A percentile compares a stretch with the other conserved stretches of the same genome.
Evolutionary conservation across 495 filamentous ascomycete genomes (phyloP).

Genomic region (Aspergillus nanangensis): DNA sequence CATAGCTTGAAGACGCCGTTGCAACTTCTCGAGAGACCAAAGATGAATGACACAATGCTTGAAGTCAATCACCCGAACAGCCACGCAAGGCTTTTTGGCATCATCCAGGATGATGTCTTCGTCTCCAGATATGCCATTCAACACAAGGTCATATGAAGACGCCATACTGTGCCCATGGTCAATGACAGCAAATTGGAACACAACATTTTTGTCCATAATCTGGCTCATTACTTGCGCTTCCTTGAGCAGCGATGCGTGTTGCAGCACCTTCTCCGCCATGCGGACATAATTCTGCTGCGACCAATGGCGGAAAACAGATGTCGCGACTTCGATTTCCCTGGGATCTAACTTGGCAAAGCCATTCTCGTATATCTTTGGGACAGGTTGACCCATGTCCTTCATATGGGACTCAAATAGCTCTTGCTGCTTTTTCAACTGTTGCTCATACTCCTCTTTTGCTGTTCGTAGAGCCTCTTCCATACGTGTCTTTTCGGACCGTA

Average conservation of each 20-base stretch:
- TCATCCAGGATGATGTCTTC: conserved; percentile 81
- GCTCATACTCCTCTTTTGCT: conserved; percentile 83
- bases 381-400: conserved; percentile 53
- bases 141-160: conserved; percentile 92
- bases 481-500: conserved; percentile 74
- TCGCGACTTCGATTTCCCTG: conserved; percentile 66
- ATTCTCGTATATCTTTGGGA: conserved; percentile 44
- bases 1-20: conserved; percentile 83
- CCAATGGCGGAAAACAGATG: conserved; percentile 67
- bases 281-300: conserved; percentile 78
- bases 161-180: conserved; percentile 82
- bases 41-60: conserved; percentile 80
- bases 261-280: conserved; percentile 90
- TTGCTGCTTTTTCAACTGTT: conserved; percentile 68
- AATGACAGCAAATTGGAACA: conserved; percentile 92
- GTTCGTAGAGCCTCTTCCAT: conserved; percentile 81
- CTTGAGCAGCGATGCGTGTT: conserved; percentile 82
- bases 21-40: conserved; percentile 92
- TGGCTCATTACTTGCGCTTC: conserved; percentile 98
- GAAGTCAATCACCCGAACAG: conserved; percentile 87
- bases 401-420: conserved; percentile 71
- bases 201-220: conserved; percentile 87
- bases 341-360: conserved; percentile 58
- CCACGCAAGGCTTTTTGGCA: conserved; percentile 84
- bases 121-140: conserved; percentile 88